Evolutionary conservation across 768 basidiomycete species (phyloP).

Genomic region (Cytidiella melzeri): DNA sequence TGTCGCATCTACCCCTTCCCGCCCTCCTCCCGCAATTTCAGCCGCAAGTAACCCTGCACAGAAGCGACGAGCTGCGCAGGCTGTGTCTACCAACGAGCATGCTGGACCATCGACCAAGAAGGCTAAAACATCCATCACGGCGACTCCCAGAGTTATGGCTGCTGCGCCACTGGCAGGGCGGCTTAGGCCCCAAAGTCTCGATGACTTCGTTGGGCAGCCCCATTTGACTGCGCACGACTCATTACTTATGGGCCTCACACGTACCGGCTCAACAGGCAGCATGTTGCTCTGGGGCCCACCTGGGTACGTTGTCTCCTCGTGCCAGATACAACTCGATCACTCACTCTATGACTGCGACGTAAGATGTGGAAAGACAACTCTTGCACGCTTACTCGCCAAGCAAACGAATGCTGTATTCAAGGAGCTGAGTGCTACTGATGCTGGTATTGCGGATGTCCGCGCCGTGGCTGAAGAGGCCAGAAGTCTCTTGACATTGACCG

Average conservation of each 20-base stretch:
- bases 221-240: slow-evolving; percentile 56
- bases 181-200: slow-evolving; percentile 56
- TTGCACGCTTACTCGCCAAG: slow-evolving; percentile 65
- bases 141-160: slow-evolving; percentile 11
- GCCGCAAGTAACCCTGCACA: too few species aligned
- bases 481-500: slow-evolving; percentile 53
- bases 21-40: slow-evolving; percentile 4
- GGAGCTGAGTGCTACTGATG: slow-evolving; percentile 71
- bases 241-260: slow-evolving; percentile 46
- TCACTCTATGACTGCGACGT: background rate
- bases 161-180: slow-evolving; percentile 64
- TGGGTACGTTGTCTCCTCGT: slow-evolving; percentile 35
- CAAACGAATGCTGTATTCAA: slow-evolving; percentile 57
- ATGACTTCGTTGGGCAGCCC: slow-evolving; percentile 67
- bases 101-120: slow-evolving; percentile 14
- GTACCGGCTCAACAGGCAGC: slow-evolving; percentile 48
- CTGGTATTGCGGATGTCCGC: slow-evolving; percentile 64
- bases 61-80: slow-evolving; percentile 16
- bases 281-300: slow-evolving; percentile 75
- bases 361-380: slow-evolving; percentile 70
- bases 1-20: slow-evolving; percentile 4
- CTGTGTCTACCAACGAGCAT: background rate
- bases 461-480: slow-evolving; percentile 75
- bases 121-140: slow-evolving; percentile 5
- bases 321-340: background rate